A percentile compares a stretch with the other conserved stretches of the same genome.
Evolutionary conservation across 352 stramenopile genomes (phyloP).

Genomic region (Phytophthora boehmeriae): DNA sequence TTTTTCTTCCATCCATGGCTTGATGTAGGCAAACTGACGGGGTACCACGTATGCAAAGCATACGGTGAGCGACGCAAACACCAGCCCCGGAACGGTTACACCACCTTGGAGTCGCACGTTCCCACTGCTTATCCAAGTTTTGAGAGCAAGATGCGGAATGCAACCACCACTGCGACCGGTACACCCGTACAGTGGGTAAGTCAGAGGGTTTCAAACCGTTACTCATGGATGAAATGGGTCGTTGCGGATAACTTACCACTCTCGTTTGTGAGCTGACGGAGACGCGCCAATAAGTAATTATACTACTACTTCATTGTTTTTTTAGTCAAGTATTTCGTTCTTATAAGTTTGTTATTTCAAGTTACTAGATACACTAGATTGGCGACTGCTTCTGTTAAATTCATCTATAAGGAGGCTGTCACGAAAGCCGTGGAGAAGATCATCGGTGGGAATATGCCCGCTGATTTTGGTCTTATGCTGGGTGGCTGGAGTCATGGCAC

Average conservation of each 20-base stretch:
- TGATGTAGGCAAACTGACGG: neutral
- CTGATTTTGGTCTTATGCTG: neutral
- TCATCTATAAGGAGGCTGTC: neutral
- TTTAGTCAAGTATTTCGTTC: neutral
- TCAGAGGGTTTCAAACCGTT: conserved; percentile 14
- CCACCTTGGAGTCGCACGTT: neutral
- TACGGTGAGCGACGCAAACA: neutral
- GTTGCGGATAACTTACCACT: conserved; percentile 7
- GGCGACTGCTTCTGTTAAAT: neutral
- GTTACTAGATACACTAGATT: conserved; percentile 11
- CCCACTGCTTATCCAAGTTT: neutral
- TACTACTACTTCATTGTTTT: neutral
- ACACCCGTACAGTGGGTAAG: conserved; percentile 3
- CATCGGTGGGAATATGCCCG: conserved; percentile 1
- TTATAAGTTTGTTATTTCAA: too few relatives aligned
- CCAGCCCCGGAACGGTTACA: neutral
- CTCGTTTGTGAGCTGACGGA: conserved; percentile 13
- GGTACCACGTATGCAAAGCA: neutral
- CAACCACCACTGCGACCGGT: neutral
- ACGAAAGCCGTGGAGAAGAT: conserved; percentile 2
- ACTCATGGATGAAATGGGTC: conserved; percentile 12
- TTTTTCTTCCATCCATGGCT: neutral
- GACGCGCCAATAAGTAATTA: conserved; percentile 14
- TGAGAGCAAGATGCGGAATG: too few relatives aligned
- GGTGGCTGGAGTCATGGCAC: conserved; percentile 7